A percentile compares a stretch with the other conserved stretches of the same genome.
phyloP scores from a whole-genome alignment of 257 asterid species.

The Verbascum thapsus region DNA sequence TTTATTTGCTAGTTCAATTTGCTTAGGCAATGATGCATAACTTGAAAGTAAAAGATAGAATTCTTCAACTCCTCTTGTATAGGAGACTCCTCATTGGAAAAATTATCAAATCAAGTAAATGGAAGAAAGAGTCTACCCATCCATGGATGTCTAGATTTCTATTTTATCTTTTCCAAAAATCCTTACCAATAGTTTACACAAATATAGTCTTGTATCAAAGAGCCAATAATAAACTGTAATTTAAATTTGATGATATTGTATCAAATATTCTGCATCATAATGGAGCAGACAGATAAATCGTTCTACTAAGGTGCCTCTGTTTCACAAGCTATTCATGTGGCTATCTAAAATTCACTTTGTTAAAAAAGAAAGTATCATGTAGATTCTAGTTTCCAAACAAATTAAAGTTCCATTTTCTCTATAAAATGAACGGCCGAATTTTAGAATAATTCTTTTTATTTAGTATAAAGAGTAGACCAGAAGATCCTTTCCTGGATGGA shows the following conservation, averaged over 20 bases:
- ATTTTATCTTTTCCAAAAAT: too few relatives aligned
- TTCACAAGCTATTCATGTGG: slow-evolving; percentile 14
- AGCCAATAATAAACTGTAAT: neutral
- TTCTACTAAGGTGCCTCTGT: neutral
- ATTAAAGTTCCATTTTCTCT: neutral
- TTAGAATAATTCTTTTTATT: neutral
- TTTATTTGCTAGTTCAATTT: neutral
- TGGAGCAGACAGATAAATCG: neutral
- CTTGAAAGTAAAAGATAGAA: neutral
- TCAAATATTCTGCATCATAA: neutral
- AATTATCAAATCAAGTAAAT: too few relatives aligned
- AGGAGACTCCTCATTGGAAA: too few relatives aligned
- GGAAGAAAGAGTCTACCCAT: too few relatives aligned
- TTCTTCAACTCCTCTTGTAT: neutral
- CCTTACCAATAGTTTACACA: too few relatives aligned
- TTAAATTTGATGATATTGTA: neutral
- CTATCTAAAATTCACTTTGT: neutral
- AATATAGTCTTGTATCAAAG: neutral
- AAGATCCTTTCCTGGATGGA: slow-evolving; percentile 4
- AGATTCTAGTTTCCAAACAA: slow-evolving; percentile 1
- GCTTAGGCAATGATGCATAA: neutral
- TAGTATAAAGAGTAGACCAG: neutral
- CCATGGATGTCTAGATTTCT: too few relatives aligned
- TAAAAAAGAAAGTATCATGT: neutral
- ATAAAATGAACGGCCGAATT: neutral